Evolutionary conservation across 495 filamentous ascomycete genomes (phyloP), one percentile per base, ranked within the genome.

Genomic region (Hyphodiscus hymeniophilus): DNA sequence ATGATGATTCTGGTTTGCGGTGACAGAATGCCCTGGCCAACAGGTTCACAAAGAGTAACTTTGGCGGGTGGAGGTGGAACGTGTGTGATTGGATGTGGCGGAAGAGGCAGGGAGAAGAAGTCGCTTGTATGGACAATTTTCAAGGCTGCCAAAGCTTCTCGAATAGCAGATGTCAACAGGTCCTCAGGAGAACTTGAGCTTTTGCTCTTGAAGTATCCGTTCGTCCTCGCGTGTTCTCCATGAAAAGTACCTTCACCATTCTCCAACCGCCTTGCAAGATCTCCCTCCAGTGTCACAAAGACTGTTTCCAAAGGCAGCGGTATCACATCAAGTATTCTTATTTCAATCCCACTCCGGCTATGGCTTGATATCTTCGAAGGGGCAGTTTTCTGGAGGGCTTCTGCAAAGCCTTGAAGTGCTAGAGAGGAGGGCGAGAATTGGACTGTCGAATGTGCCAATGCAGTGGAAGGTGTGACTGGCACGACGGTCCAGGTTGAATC

Each of bases 51-150:
- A 4, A 92, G 71, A 18, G 84, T 77, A 38, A 91, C 80, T 63
- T 82, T 84, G 15, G 85, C 89, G 3, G 86, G 87, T n/a, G 84
- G 85, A 15, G 87, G 77, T 5, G 83, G 80, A 12, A 82, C 84
- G 67, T 89, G 89, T 30, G 86, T 96, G 52, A 92, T 87, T 8
- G 88, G 85, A 65, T 95, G 88, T n/a, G 85, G 75, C 15, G 85
- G 83, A 16, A 94, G 66, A 4, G 86, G 87, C 32, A 98, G 69
- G 1, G 86, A 84, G 48, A 98, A 76, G 34, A 89, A 64, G 59
- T 97, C 92, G 1, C 87, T 88, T 12, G 79, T 73, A 60, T 94
- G 92, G 11, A 95, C 77, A 13, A 98, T 72, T 34, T 80, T 80
- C 21, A 87, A 71, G 7, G 75, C 71, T 13, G 73, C 68, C 34